A percentile compares a stretch with the other conserved stretches of the same genome.
Conservation (phyloP, 2,329 filamentous ascomycete species). For the Penicillium sp. region DNA sequence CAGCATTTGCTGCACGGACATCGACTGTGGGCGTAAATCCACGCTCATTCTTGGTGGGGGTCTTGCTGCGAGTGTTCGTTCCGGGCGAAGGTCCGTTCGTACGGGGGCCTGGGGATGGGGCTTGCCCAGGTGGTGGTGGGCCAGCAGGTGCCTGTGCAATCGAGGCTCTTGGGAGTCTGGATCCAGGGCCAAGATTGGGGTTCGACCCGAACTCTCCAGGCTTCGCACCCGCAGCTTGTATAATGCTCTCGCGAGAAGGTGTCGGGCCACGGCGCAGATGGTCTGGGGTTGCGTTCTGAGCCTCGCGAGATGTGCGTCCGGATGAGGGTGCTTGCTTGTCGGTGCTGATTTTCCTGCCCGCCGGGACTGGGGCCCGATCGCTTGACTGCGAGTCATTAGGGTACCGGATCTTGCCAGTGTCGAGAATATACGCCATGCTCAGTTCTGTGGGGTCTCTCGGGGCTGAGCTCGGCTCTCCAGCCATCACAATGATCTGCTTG, state of each 20-base stretch:
- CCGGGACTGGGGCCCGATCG: constrained; percentile 48
- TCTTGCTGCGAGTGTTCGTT: constrained; percentile 53
- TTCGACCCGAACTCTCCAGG: constrained; percentile 40
- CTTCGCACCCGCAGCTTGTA: constrained; percentile 33
- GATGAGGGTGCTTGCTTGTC: constrained; percentile 52
- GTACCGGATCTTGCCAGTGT: constrained; percentile 96
- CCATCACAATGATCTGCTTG: constrained; percentile 89
- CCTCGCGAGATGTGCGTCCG: constrained; percentile 52
- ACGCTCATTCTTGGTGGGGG: constrained; percentile 58
- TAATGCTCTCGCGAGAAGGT: constrained; percentile 53
- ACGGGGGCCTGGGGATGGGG: constrained; percentile 64
- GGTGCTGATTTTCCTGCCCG: constrained; percentile 50
- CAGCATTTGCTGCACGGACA: constrained; percentile 50
- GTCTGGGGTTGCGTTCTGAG: constrained; percentile 46
- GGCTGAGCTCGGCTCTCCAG: constrained; percentile 90
- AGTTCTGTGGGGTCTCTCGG: constrained; percentile 81
- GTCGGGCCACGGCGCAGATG: constrained; percentile 46
- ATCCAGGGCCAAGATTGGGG: constrained; percentile 51
- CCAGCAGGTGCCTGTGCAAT: constrained; percentile 65
- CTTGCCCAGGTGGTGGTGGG: constrained; percentile 69
- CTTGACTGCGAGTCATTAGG: constrained; percentile 71
- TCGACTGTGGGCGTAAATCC: constrained; percentile 51
- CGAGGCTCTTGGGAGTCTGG: constrained; percentile 65
- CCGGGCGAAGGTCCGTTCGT: constrained; percentile 46
- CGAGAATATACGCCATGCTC: constrained; percentile 86